Percentiles rank a stretch among this genome's conserved stretches.
phyloP scores from a whole-genome alignment of 208 protist species.

The Crithidia sp. region DNA sequence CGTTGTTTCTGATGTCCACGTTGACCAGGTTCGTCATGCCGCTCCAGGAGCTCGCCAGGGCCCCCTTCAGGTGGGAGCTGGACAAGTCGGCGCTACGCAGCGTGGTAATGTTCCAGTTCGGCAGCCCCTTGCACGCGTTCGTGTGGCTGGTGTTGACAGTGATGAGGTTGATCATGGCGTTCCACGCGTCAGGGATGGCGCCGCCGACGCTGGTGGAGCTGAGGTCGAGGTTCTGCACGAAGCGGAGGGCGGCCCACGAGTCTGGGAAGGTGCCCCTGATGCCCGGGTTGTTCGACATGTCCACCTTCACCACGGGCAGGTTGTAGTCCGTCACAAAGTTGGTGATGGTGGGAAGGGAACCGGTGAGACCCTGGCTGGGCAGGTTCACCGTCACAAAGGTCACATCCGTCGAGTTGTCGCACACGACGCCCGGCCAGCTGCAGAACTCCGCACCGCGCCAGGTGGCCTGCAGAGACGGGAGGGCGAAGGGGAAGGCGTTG shows the following conservation, averaged over 20 bases:
- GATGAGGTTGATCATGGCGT: not conserved
- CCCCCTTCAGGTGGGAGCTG: slow-evolving; percentile 23
- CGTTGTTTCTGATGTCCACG: slow-evolving; percentile 14
- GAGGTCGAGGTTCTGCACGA: slow-evolving; percentile 5
- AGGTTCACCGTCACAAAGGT: slow-evolving; percentile 12
- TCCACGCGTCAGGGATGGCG: slow-evolving; percentile 8
- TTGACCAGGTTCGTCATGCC: not conserved
- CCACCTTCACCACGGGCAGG: not conserved
- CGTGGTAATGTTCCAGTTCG: slow-evolving; percentile 19
- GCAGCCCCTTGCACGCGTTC: slow-evolving; percentile 11
- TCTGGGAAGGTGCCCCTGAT: not conserved
- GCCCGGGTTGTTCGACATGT: slow-evolving; percentile 24
- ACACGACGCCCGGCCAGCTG: slow-evolving; percentile 7
- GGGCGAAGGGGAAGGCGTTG: not conserved
- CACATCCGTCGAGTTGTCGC: slow-evolving; percentile 2
- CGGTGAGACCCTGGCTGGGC: slow-evolving; percentile 2
- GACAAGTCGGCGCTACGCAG: slow-evolving; percentile 18
- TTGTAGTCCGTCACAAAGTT: not conserved
- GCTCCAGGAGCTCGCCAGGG: slow-evolving; percentile 18
- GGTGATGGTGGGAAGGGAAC: not conserved
- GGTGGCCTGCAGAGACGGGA: not conserved
- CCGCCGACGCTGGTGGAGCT: slow-evolving; percentile 8
- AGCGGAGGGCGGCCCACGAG: not conserved
- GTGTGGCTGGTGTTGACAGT: not conserved
- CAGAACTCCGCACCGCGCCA: not conserved